Conservation (phyloP, 768 basidiomycete species). For the Mycena metata region DNA sequence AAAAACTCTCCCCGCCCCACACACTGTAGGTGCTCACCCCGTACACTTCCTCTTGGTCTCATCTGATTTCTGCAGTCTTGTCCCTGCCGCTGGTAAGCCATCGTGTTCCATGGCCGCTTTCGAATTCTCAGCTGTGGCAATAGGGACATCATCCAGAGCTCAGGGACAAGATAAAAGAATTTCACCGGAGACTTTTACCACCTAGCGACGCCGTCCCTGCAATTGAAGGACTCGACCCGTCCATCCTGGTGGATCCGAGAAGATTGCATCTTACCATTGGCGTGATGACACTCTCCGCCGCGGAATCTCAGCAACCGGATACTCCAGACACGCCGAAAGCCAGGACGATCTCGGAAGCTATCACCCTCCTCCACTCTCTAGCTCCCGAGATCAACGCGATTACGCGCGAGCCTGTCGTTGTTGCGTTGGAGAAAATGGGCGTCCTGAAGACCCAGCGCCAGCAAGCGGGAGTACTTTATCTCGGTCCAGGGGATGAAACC, state of each 20-base stretch:
- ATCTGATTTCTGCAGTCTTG: constrained; percentile 7
- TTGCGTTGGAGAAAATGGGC: constrained; percentile 61
- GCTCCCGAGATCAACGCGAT: constrained; percentile 58
- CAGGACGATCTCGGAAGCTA: constrained; percentile 55
- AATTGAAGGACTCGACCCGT: constrained; percentile 68
- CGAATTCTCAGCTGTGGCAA: no score
- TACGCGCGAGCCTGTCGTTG: constrained; percentile 42
- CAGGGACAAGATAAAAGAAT: constrained; percentile 51
- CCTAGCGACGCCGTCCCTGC: constrained; percentile 54
- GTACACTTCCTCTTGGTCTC: background rate
- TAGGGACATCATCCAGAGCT: constrained; percentile 59
- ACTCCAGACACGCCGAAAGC: constrained; percentile 8
- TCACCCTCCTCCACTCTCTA: constrained; percentile 58
- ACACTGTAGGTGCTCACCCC: constrained; percentile 43
- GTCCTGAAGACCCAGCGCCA: constrained; percentile 57
- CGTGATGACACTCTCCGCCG: constrained; percentile 69
- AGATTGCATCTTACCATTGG: constrained; percentile 83
- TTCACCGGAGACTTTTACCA: constrained; percentile 48
- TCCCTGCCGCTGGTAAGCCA: constrained; percentile 25
- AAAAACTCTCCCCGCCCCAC: constrained; percentile 43
- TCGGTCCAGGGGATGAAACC: constrained; percentile 58
- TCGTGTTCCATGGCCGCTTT: no score
- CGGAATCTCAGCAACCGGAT: background rate
- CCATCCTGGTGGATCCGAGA: constrained; percentile 68
- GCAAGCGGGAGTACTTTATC: constrained; percentile 68